Conservation (phyloP, 257 asterid genomes). For the Ophiorrhiza pumila region DNA sequence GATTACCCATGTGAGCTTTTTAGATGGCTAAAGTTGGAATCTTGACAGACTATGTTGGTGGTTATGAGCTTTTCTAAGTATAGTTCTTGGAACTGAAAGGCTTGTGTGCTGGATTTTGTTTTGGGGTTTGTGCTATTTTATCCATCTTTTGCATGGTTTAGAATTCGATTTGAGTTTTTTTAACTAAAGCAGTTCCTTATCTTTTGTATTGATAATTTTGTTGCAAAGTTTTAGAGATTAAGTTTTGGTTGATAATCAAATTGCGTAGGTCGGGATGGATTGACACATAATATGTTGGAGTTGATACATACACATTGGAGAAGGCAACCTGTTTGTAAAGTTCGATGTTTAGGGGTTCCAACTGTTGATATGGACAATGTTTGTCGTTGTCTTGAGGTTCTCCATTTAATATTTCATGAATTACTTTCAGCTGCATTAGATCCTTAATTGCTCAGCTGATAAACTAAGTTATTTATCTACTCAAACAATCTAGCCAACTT, state of each 20-base stretch:
- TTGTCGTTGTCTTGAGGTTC: conserved; percentile 87
- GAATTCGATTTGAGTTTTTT: not conserved
- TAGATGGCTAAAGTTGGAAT: conserved; percentile 9
- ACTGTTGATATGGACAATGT: conserved; percentile 91
- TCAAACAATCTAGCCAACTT: not conserved
- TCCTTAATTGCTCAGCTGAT: conserved; percentile 10
- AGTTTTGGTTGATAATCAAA: not conserved
- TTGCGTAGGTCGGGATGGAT: conserved; percentile 88
- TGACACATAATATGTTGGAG: conserved; percentile 99
- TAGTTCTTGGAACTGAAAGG: not conserved
- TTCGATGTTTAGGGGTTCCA: conserved; percentile 96
- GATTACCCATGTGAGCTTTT: not conserved
- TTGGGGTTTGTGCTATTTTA: not conserved
- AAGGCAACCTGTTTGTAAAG: conserved; percentile 85
- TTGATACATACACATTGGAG: conserved; percentile 97
- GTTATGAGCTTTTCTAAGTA: not conserved
- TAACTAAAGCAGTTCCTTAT: not conserved
- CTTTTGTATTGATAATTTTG: not conserved
- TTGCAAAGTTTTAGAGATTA: not conserved
- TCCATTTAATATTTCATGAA: conserved; percentile 22
- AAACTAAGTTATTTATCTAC: not conserved
- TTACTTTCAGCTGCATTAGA: conserved; percentile 9
- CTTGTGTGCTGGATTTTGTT: not conserved
- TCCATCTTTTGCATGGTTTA: not conserved
- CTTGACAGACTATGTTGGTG: not conserved